Base-by-base conservation (phyloP, 1,284 basidiomycete genomes). In the Sporisorium scitamineum region DNA sequence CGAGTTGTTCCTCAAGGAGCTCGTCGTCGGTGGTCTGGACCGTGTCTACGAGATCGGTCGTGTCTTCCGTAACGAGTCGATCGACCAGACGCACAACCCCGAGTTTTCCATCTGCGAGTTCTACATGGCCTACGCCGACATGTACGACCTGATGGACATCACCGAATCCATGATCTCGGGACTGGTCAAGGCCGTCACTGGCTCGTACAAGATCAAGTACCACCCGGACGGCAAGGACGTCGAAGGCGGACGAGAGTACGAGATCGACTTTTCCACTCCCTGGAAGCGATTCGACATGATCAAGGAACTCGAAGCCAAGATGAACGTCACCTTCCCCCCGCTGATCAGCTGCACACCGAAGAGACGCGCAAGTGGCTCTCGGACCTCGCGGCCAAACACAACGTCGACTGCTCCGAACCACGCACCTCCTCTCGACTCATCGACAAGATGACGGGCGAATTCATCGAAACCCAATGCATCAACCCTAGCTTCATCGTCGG, bases 201-300 rank as follows among this genome's bases (percentile, higher is more conserved):
- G 91, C 50, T 94, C 94, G 14, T 95, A 94, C 70, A 93, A 91
- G 85, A 86, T 99, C 76, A 89, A 88, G 56, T 99, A 92, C 89
- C 94, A 98, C 86, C 96, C 96, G 7, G 94, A 97, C 84, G 94
- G 94, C 64, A 94, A 94, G 89, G 94, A 91, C 59, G 86, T 87
- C 52, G 87, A 88, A 75, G 88, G 87, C 52, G 87, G 87, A 75
- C 87, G 87, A 76, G 90, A 90, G 79, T 92, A 92, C 81, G 90
- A 91, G 80, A 90, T 99, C 69, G 93, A 99, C 82, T 99, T 98
- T 87, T 87, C 91, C 87, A 89, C 92, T 54, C 96, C 96, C n/a
- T 99, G 97, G 97, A 97, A 97, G 92, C 89, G 94, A 75, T 97
- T 95, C 86, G 94, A 99, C 87, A 99, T 99, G 96, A 97, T 85